phyloP scores from a whole-genome alignment of 2,329 filamentous ascomycete species.

The Aureobasidium sp. region DNA sequence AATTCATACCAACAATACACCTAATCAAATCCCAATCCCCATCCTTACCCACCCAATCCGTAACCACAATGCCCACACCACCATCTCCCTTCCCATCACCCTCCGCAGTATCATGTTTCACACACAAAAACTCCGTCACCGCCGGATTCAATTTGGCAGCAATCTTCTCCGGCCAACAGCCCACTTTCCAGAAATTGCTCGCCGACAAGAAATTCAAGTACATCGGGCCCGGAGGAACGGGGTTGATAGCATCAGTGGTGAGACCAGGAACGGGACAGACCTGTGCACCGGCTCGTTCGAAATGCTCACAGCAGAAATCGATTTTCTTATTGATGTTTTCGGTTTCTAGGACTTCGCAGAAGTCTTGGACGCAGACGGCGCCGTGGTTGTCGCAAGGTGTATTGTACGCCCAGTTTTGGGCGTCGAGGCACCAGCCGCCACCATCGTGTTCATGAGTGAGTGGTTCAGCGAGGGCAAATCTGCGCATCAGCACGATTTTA shows the following conservation, averaged over 20 bases:
- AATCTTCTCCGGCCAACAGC: constrained; percentile 89
- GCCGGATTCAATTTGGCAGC: constrained; percentile 80
- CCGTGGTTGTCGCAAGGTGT: constrained; percentile 67
- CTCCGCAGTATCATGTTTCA: constrained; percentile 37
- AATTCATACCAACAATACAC: constrained; percentile 87
- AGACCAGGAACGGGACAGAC: constrained; percentile 31
- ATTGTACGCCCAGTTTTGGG: constrained; percentile 77
- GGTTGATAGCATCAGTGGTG: constrained; percentile 29
- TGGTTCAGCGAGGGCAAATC: constrained; percentile 51
- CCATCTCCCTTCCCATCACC: constrained; percentile 35
- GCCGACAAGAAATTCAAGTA: constrained; percentile 87
- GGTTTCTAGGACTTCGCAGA: constrained; percentile 75
- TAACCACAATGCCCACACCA: constrained; percentile 78
- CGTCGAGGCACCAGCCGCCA: constrained; percentile 50
- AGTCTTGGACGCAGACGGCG: constrained; percentile 81
- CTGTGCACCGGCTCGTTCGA: constrained; percentile 53
- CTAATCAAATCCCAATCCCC: constrained; percentile 87
- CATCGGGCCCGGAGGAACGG: constrained; percentile 50
- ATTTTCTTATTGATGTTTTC: constrained; percentile 76
- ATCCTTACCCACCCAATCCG: constrained; percentile 81
- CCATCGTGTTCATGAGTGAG: constrained; percentile 31
- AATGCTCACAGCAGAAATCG: constrained; percentile 60
- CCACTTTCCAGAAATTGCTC: constrained; percentile 87
- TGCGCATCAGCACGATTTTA: constrained; percentile 73
- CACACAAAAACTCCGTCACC: constrained; percentile 49